These are phyloP conservation scores for Xanthoconium purpureum DNA, from an alignment of 768 basidiomycete genomes.

Conservation along the genomic window DNA sequence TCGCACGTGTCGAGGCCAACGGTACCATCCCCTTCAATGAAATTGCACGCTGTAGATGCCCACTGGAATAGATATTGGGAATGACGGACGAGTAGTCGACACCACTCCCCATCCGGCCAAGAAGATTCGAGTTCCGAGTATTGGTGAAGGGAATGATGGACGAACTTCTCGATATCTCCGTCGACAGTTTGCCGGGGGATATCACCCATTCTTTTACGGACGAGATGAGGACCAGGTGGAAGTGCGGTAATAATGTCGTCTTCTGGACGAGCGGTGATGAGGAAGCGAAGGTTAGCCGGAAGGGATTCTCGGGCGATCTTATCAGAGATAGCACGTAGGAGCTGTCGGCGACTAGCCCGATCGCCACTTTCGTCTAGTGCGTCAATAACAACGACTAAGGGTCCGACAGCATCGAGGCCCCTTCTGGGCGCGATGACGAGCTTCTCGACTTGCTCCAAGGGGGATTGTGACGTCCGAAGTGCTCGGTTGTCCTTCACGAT, in stretches of 20 bases:
- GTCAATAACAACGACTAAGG: constrained; percentile 31
- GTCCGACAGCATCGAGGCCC: constrained; percentile 16
- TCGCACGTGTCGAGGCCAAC: not conserved
- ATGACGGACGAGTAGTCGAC: not conserved
- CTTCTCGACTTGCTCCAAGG: too few species aligned
- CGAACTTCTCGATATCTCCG: not conserved
- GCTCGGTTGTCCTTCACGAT: too few species aligned
- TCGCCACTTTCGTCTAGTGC: constrained; percentile 15
- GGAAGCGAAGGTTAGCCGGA: too few species aligned
- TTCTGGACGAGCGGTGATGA: too few species aligned
- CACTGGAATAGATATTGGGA: not conserved
- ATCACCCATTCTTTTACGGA: constrained; percentile 11
- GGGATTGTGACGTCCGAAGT: too few species aligned
- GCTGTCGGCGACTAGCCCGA: not conserved
- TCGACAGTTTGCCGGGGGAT: not conserved
- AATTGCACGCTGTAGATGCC: too few species aligned
- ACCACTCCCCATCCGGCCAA: too few species aligned
- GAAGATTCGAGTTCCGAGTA: too few species aligned
- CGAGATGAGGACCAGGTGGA: not conserved
- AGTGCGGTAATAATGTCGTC: too few species aligned
- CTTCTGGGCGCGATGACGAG: constrained; percentile 11
- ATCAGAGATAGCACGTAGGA: constrained; percentile 14
- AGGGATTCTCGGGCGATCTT: not conserved
- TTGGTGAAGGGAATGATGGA: too few species aligned
- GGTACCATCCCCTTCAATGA: not conserved